Percentiles rank a stretch among this genome's conserved stretches.
phyloP scores from a whole-genome alignment of 139 green algal species.

The Desmodesmus armatus region DNA sequence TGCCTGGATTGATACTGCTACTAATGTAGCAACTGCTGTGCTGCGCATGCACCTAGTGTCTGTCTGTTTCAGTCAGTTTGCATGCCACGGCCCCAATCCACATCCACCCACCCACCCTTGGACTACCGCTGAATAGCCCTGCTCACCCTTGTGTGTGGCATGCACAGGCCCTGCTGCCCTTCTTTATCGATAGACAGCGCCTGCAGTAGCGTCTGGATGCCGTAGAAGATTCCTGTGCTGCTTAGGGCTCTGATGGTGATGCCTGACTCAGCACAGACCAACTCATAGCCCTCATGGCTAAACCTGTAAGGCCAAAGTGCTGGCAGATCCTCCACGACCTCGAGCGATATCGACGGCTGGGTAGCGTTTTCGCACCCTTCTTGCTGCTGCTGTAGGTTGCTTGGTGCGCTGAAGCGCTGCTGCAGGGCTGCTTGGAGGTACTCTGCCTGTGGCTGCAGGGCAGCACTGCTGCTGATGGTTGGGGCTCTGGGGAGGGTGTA shows the following conservation, averaged over 20 bases:
- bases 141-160: constrained; percentile 31
- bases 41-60: too few relatives aligned
- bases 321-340: neutral
- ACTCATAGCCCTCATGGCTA: constrained; percentile 61
- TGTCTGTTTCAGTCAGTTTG: too few relatives aligned
- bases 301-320: constrained; percentile 16
- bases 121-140: too few relatives aligned
- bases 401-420: neutral
- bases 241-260: constrained; percentile 48
- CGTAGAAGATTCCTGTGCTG: constrained; percentile 69
- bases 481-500: neutral
- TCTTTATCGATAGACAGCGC: constrained; percentile 47
- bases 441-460: neutral
- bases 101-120: too few relatives aligned
- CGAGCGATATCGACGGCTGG: neutral
- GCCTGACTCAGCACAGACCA: constrained; percentile 44
- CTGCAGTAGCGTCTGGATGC: constrained; percentile 67
- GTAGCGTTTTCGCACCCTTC: neutral
- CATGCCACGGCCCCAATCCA: too few relatives aligned
- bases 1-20: too few relatives aligned
- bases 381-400: neutral
- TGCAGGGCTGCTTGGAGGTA: constrained; percentile 1
- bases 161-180: neutral
- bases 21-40: too few relatives aligned
- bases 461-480: neutral